Percentiles rank a stretch among this genome's conserved stretches.
phyloP scores from a whole-genome alignment of 345 rosid species.

The Sapria himalayana region DNA sequence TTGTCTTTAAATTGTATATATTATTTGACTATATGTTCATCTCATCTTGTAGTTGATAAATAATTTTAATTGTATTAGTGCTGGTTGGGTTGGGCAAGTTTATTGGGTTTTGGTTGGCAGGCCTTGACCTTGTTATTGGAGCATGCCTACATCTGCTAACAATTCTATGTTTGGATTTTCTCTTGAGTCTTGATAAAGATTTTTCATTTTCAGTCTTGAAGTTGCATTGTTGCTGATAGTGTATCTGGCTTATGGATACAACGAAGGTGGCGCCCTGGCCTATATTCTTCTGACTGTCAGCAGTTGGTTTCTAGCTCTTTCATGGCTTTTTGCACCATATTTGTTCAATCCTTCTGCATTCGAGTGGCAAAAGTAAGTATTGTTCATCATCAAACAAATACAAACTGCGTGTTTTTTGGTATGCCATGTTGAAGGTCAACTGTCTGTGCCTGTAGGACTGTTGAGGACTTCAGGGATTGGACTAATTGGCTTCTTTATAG shows the following conservation, averaged over 20 bases:
- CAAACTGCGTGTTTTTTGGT: conserved; percentile 3
- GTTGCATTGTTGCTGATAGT: conserved; percentile 65
- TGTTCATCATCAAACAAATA: no score
- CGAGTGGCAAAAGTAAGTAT: conserved; percentile 89
- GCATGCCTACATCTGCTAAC: no score
- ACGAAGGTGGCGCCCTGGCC: conserved; percentile 50
- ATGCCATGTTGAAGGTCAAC: no score
- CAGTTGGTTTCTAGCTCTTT: conserved; percentile 91
- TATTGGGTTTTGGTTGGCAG: no score
- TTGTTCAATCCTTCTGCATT: conserved; percentile 94
- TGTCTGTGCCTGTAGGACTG: conserved; percentile 38
- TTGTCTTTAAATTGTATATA: no score
- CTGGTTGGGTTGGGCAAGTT: no score
- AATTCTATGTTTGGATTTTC: no score
- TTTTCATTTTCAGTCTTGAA: conserved; percentile 63
- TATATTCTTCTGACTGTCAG: conserved; percentile 72
- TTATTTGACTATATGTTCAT: neutral
- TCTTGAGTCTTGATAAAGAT: no score
- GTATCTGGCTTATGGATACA: conserved; percentile 67
- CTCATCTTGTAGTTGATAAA: neutral
- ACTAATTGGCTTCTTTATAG: conserved; percentile 96
- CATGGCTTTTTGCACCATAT: conserved; percentile 96
- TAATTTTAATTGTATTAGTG: conserved; percentile 8
- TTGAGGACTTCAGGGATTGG: conserved; percentile 97
- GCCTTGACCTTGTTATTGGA: no score